Conservation (phyloP, 129 eudicot species). For the sunflower (Helianthus annuus) region DNA sequence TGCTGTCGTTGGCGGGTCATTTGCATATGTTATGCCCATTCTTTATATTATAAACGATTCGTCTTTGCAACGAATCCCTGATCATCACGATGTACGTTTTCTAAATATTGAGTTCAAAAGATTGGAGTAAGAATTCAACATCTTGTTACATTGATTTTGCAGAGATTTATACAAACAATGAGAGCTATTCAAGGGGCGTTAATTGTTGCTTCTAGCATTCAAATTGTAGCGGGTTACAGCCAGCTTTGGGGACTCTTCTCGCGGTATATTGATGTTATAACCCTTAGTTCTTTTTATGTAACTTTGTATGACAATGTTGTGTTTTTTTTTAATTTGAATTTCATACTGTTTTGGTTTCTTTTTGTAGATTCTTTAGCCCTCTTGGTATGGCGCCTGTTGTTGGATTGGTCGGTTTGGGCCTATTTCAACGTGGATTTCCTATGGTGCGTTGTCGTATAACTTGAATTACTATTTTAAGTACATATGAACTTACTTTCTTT, state of each 20-base stretch:
- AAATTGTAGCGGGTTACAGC: slow-evolving; percentile 91
- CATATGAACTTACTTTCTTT: background rate
- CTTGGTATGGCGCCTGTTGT: slow-evolving; percentile 99
- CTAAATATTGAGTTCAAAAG: background rate
- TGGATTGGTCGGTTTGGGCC: slow-evolving; percentile 94
- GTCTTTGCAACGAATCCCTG: slow-evolving; percentile 61
- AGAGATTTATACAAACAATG: slow-evolving; percentile 98
- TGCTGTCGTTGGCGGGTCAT: slow-evolving; percentile 96
- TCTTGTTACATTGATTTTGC: slow-evolving; percentile 27
- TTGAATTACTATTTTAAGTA: background rate
- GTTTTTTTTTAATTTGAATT: slow-evolving; percentile 11
- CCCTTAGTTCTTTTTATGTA: background rate
- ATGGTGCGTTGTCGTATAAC: slow-evolving; percentile 48
- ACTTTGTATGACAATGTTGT: background rate
- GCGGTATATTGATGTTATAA: slow-evolving; percentile 45
- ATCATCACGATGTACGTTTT: slow-evolving; percentile 72
- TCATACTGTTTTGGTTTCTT: slow-evolving; percentile 1
- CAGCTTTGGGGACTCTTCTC: slow-evolving; percentile 99
- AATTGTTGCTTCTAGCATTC: slow-evolving; percentile 86
- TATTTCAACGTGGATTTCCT: slow-evolving; percentile 91
- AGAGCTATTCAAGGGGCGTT: slow-evolving; percentile 98
- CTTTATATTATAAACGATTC: slow-evolving; percentile 81
- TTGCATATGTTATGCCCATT: slow-evolving; percentile 85
- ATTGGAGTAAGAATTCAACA: slow-evolving; percentile 8
- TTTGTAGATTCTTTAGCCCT: slow-evolving; percentile 85